phyloP scores from a whole-genome alignment of 192 early-diverging fungal species.

The Coemansia sp. region DNA sequence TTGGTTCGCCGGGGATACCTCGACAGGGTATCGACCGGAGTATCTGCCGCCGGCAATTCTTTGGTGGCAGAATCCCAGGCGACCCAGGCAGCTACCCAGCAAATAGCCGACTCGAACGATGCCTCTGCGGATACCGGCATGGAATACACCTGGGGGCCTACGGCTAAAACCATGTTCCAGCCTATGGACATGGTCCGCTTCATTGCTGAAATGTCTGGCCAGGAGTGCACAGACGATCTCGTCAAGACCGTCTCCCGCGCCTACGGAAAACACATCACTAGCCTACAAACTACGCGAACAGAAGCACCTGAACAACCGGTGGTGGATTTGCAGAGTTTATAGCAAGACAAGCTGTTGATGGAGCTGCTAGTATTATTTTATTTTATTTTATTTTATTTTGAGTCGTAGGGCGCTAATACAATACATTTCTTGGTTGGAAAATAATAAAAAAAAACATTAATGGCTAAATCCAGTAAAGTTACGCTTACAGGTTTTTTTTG shows the following conservation, averaged over 20 bases:
- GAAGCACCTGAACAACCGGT: no score
- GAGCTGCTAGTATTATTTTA: no score
- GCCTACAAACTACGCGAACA: not conserved
- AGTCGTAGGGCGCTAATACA: no score
- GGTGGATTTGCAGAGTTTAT: no score
- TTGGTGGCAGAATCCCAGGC: not conserved
- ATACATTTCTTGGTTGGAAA: no score
- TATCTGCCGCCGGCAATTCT: not conserved
- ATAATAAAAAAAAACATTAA: no score
- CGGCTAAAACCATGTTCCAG: conserved; percentile 33
- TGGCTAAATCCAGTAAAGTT: no score
- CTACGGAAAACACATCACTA: conserved; percentile 28
- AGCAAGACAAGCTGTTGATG: no score
- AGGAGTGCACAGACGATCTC: conserved; percentile 41
- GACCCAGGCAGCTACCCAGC: conserved; percentile 32
- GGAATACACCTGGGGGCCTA: conserved; percentile 44
- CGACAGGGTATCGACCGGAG: conserved; percentile 19
- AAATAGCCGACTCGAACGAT: not conserved
- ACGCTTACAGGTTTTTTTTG: no score
- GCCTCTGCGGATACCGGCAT: conserved; percentile 9
- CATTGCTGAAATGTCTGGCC: conserved; percentile 30
- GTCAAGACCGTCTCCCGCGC: conserved; percentile 38
- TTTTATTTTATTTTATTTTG: no score
- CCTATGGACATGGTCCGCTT: conserved; percentile 47
- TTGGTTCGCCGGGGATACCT: conserved; percentile 25